Evolutionary conservation across 192 early-diverging fungal genomes (phyloP).

Genomic region (Gonapodya prolifera): DNA sequence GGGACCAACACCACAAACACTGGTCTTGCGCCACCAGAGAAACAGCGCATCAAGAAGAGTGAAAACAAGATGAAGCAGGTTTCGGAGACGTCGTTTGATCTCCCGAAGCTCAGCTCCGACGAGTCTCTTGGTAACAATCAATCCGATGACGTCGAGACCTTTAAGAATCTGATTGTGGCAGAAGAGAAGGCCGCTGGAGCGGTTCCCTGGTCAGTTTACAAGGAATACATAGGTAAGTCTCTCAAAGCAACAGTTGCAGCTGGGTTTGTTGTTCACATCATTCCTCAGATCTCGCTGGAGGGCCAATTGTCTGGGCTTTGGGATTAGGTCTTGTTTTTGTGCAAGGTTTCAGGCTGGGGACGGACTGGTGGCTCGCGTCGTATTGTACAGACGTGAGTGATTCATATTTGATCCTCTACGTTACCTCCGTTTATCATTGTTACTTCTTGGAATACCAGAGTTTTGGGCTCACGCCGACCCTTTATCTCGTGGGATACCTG

Average conservation of each 20-base stretch:
- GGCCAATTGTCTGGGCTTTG: neutral
- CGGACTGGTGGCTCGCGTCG: neutral
- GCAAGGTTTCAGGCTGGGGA: neutral
- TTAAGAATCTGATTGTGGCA: conserved; percentile 54
- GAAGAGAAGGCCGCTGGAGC: conserved; percentile 75
- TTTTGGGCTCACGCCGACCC: neutral
- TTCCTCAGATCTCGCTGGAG: neutral
- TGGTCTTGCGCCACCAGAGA: neutral
- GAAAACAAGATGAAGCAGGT: neutral
- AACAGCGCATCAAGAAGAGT: neutral
- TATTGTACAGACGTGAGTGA: neutral
- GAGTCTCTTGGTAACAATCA: neutral
- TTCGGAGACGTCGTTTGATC: neutral
- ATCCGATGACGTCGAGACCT: neutral
- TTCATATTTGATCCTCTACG: neutral
- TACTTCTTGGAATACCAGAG: neutral
- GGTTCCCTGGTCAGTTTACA: conserved; percentile 63
- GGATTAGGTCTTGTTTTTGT: neutral
- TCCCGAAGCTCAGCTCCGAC: neutral
- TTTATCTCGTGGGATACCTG: neutral
- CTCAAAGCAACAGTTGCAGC: neutral
- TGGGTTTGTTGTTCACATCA: neutral
- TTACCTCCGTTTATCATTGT: neutral
- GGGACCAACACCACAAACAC: neutral
- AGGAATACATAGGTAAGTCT: conserved; percentile 38